Conservation (phyloP, 345 rosid genomes). For the Eucalyptus decipiens region DNA sequence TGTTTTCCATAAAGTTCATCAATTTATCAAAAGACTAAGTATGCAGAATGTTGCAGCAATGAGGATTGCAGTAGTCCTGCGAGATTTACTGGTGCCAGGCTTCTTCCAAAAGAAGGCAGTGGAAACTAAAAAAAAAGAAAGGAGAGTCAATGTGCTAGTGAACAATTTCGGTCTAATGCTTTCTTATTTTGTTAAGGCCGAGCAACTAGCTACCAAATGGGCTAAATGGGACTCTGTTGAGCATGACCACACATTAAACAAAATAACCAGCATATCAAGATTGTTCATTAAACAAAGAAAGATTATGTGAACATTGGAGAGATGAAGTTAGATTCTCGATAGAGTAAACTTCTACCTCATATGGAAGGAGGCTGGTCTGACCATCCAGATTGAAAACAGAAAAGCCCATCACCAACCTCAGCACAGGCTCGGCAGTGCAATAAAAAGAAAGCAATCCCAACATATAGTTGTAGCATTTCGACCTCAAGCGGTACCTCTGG, state of each 20-base stretch:
- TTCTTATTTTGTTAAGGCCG: neutral
- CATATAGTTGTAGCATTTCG: constrained; percentile 42
- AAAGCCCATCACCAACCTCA: constrained; percentile 53
- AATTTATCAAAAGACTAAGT: neutral
- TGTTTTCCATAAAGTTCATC: neutral
- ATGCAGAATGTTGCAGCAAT: neutral
- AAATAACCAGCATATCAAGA: neutral
- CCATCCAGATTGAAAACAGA: constrained; percentile 29
- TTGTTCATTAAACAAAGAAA: neutral
- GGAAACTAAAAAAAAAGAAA: too few relatives aligned
- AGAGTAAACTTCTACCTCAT: neutral
- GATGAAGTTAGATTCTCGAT: neutral
- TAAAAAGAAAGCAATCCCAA: constrained; percentile 51
- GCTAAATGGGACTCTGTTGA: neutral
- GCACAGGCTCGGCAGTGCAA: constrained; percentile 60
- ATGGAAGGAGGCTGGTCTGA: neutral
- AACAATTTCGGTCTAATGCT: neutral
- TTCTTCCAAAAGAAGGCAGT: neutral
- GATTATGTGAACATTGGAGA: neutral
- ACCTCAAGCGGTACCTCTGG: constrained; percentile 48
- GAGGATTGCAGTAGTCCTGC: neutral
- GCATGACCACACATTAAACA: neutral
- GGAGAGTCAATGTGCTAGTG: neutral
- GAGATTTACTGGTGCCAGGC: too few relatives aligned
- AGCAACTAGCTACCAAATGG: neutral